Evolutionary conservation across 495 filamentous ascomycete genomes (phyloP), one percentile per base, ranked within the genome.

Genomic region (Xylaria castorea): DNA sequence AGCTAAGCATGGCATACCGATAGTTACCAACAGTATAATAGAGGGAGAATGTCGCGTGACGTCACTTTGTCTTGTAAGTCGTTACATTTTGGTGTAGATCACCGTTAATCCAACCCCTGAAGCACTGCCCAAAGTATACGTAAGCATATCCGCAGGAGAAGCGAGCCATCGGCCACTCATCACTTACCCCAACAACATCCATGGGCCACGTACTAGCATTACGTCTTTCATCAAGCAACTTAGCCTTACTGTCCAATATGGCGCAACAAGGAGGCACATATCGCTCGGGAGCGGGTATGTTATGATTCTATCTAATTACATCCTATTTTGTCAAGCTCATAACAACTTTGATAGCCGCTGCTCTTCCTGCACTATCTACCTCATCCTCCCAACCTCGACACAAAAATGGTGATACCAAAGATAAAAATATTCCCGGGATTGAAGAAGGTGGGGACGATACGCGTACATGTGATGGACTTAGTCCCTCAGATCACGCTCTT

Each of bases 251-350:
- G 12, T 22, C 7, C 18, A 40, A 22, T 22, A 61, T 61, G 58
- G 32, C 58, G n/a, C 58, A 61, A 61, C 32, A 22, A 38, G 58
- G 58, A 11, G 58, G 58, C 32, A 38, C 32, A 5, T 36, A 61
- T 61, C 6, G n/a, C 3, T 32, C 32, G 2, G 32, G 22, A 22
- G 58, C 18, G 18, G 18, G 58, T 61, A 61, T 40, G 58, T 38
- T 22, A 22, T 4, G 0, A 38, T 61, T 22, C n/a, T 38, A 9
- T 38, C 9, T 22, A 40, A 32, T 4, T 38, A 8, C n/a, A n/a
- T n/a, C n/a, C 3, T 61, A n/a, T 61, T 38, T 61, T 38, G 20
- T 9, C 9, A 38, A 20, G 20, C 58, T 20, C 3, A 36, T 38
- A n/a, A 7, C 34, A 16, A 38, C 11, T 22, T 38, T 38, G n/a